Conservation (phyloP, 108 stramenopile genomes). For the Cyclotella kingstonii region DNA sequence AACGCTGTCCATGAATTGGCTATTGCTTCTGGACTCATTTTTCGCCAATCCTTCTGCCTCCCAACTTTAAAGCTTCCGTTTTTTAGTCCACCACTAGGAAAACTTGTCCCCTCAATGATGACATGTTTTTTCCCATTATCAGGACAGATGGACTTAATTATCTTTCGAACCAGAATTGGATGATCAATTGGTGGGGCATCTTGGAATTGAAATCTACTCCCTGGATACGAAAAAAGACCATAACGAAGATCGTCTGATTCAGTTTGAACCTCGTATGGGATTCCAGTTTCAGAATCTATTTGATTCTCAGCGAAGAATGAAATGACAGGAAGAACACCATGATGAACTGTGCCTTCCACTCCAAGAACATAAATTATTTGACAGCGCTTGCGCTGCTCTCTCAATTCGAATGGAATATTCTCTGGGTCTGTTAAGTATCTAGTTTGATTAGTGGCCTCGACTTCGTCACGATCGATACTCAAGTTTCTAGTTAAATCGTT, state of each 20-base stretch:
- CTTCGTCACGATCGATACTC: too few species aligned
- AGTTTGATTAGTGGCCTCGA: too few species aligned
- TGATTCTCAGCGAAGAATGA: not conserved
- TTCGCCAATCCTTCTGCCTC: conserved; percentile 9
- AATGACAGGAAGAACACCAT: not conserved
- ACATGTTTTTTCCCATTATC: conserved; percentile 17
- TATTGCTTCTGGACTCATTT: conserved; percentile 14
- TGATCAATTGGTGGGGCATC: conserved; percentile 10
- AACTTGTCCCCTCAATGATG: conserved; percentile 12
- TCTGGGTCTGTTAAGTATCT: too few species aligned
- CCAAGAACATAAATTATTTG: conserved; percentile 8
- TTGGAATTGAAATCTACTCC: not conserved
- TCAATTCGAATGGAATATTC: too few species aligned
- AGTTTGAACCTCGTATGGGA: not conserved
- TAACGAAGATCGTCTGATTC: not conserved
- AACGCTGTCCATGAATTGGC: conserved; percentile 3
- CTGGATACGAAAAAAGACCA: not conserved
- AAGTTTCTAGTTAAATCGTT: too few species aligned
- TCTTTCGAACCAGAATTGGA: conserved; percentile 4
- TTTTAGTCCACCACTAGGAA: conserved; percentile 8
- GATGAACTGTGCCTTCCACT: conserved; percentile 7
- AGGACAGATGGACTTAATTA: conserved; percentile 3
- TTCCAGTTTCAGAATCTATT: not conserved
- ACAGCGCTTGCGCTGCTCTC: not conserved
- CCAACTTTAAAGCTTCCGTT: not conserved